Evolutionary conservation across 257 asterid species (phyloP).

Genomic region (Fraxinus cuspidata): DNA sequence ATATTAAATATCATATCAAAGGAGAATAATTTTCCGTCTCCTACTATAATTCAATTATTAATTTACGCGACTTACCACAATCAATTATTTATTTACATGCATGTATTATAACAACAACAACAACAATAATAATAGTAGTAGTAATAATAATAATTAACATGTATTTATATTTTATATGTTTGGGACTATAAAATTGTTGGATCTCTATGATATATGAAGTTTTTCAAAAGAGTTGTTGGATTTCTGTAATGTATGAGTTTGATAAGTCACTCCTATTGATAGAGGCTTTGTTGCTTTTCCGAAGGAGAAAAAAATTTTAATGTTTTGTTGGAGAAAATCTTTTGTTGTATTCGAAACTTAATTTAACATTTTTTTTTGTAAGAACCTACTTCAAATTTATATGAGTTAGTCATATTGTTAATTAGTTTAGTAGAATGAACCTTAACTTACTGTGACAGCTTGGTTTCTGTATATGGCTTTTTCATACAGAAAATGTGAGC

Average conservation of each 20-base stretch:
- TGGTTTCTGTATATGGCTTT: background rate
- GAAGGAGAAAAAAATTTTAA: background rate
- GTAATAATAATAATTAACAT: too few species aligned
- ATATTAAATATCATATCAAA: too few species aligned
- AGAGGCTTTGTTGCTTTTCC: background rate
- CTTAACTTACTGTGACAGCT: background rate
- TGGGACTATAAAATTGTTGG: too few species aligned
- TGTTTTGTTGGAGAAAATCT: background rate
- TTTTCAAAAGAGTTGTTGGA: too few species aligned
- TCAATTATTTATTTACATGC: too few species aligned
- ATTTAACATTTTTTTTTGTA: background rate
- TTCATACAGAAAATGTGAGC: background rate
- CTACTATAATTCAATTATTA: too few species aligned
- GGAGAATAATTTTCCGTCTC: too few species aligned
- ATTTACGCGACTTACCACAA: too few species aligned
- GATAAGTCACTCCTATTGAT: background rate
- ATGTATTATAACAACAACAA: too few species aligned
- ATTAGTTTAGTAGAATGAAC: background rate
- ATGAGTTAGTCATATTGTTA: slow-evolving; percentile 3
- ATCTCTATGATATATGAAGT: too few species aligned
- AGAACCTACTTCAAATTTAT: background rate
- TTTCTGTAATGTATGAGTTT: background rate
- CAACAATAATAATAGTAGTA: too few species aligned
- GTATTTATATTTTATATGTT: too few species aligned
- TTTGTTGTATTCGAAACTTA: background rate